These are phyloP conservation scores for Backusella luteola DNA, from an alignment of 192 early-diverging fungal species.

Conservation along the genomic window DNA sequence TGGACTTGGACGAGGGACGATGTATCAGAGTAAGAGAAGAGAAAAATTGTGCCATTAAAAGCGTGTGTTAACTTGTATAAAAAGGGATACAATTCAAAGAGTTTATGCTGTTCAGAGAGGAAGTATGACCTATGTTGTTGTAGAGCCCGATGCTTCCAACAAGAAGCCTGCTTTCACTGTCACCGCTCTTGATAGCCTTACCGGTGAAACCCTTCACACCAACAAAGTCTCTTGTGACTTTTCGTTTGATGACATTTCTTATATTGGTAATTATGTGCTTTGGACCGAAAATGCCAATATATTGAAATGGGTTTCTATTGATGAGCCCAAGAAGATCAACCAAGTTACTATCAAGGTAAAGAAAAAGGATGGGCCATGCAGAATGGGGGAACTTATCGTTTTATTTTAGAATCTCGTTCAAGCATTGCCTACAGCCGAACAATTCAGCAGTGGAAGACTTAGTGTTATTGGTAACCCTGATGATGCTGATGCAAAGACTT, in stretches of 20 bases:
- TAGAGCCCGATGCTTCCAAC: constrained; percentile 20
- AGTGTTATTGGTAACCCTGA: neutral
- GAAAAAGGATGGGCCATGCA: constrained; percentile 41
- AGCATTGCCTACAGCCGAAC: constrained; percentile 14
- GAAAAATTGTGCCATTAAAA: neutral
- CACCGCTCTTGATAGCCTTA: neutral
- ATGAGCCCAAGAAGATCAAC: constrained; percentile 15
- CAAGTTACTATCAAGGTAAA: constrained; percentile 32
- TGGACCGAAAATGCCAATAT: constrained; percentile 50
- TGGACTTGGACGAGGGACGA: constrained; percentile 15
- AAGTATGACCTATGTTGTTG: constrained; percentile 29
- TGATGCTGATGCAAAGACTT: constrained; percentile 19
- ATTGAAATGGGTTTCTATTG: constrained; percentile 23
- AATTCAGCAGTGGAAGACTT: constrained; percentile 22
- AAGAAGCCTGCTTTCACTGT: neutral
- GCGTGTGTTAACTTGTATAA: neutral
- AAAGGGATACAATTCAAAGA: neutral
- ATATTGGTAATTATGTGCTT: constrained; percentile 45
- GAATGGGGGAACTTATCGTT: constrained; percentile 5
- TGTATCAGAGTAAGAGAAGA: neutral
- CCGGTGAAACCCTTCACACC: constrained; percentile 30
- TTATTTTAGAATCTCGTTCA: constrained; percentile 23
- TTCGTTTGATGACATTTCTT: constrained; percentile 35
- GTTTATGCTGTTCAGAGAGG: neutral
- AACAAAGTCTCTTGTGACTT: constrained; percentile 38